phyloP scores from a whole-genome alignment of 2,329 filamentous ascomycete species.

The Hypoxylon sp. region DNA sequence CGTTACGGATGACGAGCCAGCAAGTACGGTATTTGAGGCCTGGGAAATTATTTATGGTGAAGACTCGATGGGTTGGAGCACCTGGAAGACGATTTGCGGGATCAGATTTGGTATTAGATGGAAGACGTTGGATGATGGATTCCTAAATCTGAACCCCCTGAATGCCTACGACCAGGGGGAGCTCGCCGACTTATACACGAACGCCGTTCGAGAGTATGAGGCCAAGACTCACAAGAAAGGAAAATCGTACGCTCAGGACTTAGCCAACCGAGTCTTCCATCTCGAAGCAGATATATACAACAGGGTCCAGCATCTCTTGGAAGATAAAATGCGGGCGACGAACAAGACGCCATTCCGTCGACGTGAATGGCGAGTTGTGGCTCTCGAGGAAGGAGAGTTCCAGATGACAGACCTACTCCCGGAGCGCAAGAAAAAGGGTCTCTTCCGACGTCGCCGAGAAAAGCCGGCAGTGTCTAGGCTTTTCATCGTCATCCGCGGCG shows the following conservation, averaged over 20 bases:
- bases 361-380: conserved; percentile 48
- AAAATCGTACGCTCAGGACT: conserved; percentile 46
- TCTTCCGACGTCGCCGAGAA: conserved; percentile 43
- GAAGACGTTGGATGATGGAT: conserved; percentile 30
- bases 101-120: conserved; percentile 39
- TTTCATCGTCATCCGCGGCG: conserved; percentile 47
- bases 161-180: conserved; percentile 44
- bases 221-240: conserved; percentile 36
- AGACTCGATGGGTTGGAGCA: conserved; percentile 9
- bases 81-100: conserved; percentile 44
- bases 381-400: conserved; percentile 45
- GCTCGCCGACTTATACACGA: conserved; percentile 44
- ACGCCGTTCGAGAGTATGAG: conserved; percentile 39
- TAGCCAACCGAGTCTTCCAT: conserved; percentile 45
- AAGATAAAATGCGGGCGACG: conserved; percentile 40
- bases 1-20: conserved; percentile 21
- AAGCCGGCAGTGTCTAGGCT: conserved; percentile 27
- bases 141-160: conserved; percentile 33
- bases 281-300: conserved; percentile 40
- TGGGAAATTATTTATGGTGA: conserved; percentile 29
- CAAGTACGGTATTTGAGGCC: conserved; percentile 40
- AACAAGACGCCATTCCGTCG: conserved; percentile 46
- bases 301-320: conserved; percentile 39
- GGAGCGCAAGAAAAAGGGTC: conserved; percentile 45
- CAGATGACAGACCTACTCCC: conserved; percentile 48